These are phyloP conservation scores for Bertia moriformis DNA, from an alignment of 2,329 filamentous ascomycete species.

Conservation along the genomic window DNA sequence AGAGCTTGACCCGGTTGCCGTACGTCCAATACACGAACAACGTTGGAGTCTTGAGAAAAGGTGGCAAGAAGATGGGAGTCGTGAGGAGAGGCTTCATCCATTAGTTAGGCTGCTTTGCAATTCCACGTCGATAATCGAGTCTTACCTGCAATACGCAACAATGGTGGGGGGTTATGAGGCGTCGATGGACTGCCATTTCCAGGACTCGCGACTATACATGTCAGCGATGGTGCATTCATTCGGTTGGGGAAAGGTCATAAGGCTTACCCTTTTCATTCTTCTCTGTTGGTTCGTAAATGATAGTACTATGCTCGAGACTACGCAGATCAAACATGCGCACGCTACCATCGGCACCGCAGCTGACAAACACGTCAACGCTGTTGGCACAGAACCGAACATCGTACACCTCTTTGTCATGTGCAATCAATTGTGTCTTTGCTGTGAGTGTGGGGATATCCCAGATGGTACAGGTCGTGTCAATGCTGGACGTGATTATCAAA, in stretches of 20 bases:
- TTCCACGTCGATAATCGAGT: constrained; percentile 58
- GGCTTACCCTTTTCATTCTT: constrained; percentile 53
- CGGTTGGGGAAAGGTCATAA: background rate
- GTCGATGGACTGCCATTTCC: background rate
- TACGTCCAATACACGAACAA: constrained; percentile 90
- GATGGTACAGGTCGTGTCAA: constrained; percentile 97
- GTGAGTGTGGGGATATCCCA: constrained; percentile 98
- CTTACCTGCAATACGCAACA: constrained; percentile 26
- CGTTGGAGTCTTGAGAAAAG: constrained; percentile 81
- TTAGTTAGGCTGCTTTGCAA: constrained; percentile 62
- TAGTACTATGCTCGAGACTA: constrained; percentile 93
- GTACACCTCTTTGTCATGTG: constrained; percentile 97
- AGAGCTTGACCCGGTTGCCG: constrained; percentile 90
- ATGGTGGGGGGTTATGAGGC: background rate
- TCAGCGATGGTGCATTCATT: too few relatives aligned
- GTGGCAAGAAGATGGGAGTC: constrained; percentile 94
- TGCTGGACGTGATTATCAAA: constrained; percentile 95
- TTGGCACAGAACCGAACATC: constrained; percentile 97
- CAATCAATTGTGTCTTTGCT: constrained; percentile 94
- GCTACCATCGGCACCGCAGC: constrained; percentile 91
- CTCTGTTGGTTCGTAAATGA: constrained; percentile 93
- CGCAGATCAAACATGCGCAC: constrained; percentile 97
- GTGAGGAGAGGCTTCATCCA: constrained; percentile 80
- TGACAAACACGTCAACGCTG: constrained; percentile 96
- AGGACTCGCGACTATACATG: background rate